Base-by-base conservation (phyloP, 78 protist genomes). In the Pigoraptor vietnamica region DNA sequence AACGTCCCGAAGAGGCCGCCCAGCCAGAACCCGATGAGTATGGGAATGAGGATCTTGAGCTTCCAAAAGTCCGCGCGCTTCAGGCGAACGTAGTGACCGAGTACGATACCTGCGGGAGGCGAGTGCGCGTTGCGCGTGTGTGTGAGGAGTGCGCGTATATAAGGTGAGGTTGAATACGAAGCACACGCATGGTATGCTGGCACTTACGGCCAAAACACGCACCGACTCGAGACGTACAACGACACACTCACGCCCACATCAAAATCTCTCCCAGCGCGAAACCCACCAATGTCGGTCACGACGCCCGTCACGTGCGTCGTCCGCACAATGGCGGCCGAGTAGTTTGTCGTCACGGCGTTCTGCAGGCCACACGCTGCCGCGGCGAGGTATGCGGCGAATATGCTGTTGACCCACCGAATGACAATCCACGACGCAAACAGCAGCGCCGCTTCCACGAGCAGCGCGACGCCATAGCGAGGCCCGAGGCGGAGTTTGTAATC, bases 281-380 rank as follows among this genome's bases (percentile, higher is more conserved):
- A 10, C 39, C 25, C 25, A 9, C 93, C 93, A 24, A 92, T 92
- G 56, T 92, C 93, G 33, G 93, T 55, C 37, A 87, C 83, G 23
- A 87, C 40, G 2, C 93, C 93, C 6, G 93, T 92, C 40, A 88
- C 37, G 82, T 92, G 93, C 34, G 93, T 92, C 79, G 93, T 92
- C 23, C 93, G 93, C 23, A 92, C 25, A 25, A 92, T 39, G 24
- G 93, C 93, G 23, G 39, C 83, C 19, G 56, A 33, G 91, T 36
- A 88, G 40, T 23, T 19, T 29, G 93, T 87, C 81, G 37, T 37
- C 90, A 92, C 25, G 19, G 90, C 89, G 56, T 92, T 92, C 37
- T 92, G 93, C 25, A 92, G 37, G 1, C 93, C 93, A 32, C 88
- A 38, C 40, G 90, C 88, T 37, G 35, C 34, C 2, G 92, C 86